Base-by-base conservation (phyloP, 1,139 yeast genomes). In the Blastobotrys malaysiensis region DNA sequence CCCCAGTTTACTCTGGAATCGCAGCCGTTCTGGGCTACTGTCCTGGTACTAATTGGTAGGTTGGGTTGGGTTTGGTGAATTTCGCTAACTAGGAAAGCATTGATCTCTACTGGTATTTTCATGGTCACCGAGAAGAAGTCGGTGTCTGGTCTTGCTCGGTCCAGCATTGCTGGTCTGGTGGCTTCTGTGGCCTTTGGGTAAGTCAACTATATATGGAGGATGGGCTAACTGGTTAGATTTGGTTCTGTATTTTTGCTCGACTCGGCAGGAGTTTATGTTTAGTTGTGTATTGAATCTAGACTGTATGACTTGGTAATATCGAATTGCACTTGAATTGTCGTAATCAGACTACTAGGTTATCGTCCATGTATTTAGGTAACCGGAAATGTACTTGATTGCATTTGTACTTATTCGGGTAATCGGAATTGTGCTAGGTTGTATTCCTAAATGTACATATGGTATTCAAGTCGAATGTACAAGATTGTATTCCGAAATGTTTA, bases 181-280 rank as follows among this genome's bases (percentile, higher is more conserved):
- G 73, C 73, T 1, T 68, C 74, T 2, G 26, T 65, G 4, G 61
- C 69, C 9, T 64, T 68, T 52, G 74, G 76, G 61, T 70, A 58
- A 52, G 69, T 62, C 13, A n/a, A 43, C 20, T 9, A 16, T 19
- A n/a, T 13, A 18, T 43, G 18, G 9, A 18, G 19, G 9, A 26
- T 16, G 19, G 20, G 27, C 26, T 27, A n/a, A 19, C 43, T 45
- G 46, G n/a, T n/a, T 46, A 68, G 71, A 4, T 67, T 73, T 57
- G 75, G 73, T 20, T 61, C 69, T 20, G 67, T 74, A 44, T 71
- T 71, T 50, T 58, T 72, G 44, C 65, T 71, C 20, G 67, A 72
- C 53, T 68, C 70, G 26, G 74, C 72, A 20, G 76, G 73, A 44
- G 77, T 74, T 2, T 73, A 74, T 58, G 66, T 73, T 9, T 70